Evolutionary conservation across 805 yeast genomes (phyloP).

Genomic region (Candida multigemmis): DNA sequence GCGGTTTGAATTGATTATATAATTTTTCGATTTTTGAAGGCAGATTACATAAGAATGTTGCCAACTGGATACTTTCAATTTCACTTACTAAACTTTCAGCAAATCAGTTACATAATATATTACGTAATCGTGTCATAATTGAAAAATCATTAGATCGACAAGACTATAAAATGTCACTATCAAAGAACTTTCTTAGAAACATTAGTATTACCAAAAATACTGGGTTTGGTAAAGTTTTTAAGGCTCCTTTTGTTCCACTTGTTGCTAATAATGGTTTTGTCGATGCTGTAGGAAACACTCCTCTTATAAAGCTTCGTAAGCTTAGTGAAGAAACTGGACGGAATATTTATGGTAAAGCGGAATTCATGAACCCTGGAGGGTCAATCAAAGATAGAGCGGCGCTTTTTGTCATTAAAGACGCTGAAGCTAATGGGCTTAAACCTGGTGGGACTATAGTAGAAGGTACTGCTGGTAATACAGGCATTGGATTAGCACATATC

Average conservation of each 20-base stretch:
- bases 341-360: slow-evolving; percentile 75
- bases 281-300: slow-evolving; percentile 91
- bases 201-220: too few relatives aligned
- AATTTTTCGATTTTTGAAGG: too few relatives aligned
- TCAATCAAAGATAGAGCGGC: slow-evolving; percentile 91
- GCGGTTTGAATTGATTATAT: too few relatives aligned
- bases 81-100: too few relatives aligned
- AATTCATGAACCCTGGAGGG: slow-evolving; percentile 90
- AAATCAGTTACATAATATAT: too few relatives aligned
- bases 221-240: too few relatives aligned
- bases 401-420: slow-evolving; percentile 64
- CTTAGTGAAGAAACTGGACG: slow-evolving; percentile 21
- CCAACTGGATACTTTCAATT: too few relatives aligned
- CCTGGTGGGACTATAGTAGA: slow-evolving; percentile 87
- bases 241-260: slow-evolving; percentile 51
- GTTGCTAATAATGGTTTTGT: slow-evolving; percentile 61
- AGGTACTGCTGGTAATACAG: slow-evolving; percentile 96
- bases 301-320: slow-evolving; percentile 41
- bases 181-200: too few relatives aligned
- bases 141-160: too few relatives aligned
- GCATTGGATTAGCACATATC: slow-evolving; percentile 78
- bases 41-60: too few relatives aligned
- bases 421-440: slow-evolving; percentile 54
- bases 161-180: too few relatives aligned
- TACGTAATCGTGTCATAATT: too few relatives aligned